Evolutionary conservation across 257 asterid genomes (phyloP), one percentile per base, ranked within the genome.

Genomic region (Fraxinus cuspidata): DNA sequence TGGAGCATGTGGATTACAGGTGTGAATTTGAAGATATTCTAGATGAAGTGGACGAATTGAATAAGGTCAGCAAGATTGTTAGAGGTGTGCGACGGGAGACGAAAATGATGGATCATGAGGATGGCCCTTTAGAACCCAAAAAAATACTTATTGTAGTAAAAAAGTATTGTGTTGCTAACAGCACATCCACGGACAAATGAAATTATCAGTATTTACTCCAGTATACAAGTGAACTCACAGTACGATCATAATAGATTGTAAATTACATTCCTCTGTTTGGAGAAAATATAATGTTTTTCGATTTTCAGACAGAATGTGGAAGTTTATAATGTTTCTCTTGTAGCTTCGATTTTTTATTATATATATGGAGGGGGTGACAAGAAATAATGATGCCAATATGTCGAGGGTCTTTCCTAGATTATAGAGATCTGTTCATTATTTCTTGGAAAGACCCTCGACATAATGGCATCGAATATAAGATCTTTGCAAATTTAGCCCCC

Each of bases 121-220:
- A 92, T 58, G 97, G 98, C 9, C 98, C 97, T 16, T 81, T 94
- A 15, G 98, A 92, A 49, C 96, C 98, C 7, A 90, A 92, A 85
- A 94, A 92, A 77, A 85, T 92, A 76, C 89, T 94, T 16, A 65
- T 94, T 9, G 97, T 91, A 1, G 88, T 87, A 0, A 92, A 94
- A 38, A 92, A 82, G 58, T 94, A 94, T 66, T 81, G 93, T 90
- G 92, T 89, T 7, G 91, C 80, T 64, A 87, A 87, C 72, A 56
- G 67, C 79, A 84, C 89, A 2, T 79, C 86, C 9, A 74, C 82
- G 2, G 85, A 83, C 58, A 87, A 89, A 79, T 90, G 83, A 88
- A 32, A 34, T 7, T 34, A 34, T 34, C 37, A 34, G 37, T 34
- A 34, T 4, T 34, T 0, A 16, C 10, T 29, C 23, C 4, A 56